These are phyloP conservation scores for Lecanicillium sp. DNA, from an alignment of 2,329 filamentous ascomycete species.

Conservation along the genomic window DNA sequence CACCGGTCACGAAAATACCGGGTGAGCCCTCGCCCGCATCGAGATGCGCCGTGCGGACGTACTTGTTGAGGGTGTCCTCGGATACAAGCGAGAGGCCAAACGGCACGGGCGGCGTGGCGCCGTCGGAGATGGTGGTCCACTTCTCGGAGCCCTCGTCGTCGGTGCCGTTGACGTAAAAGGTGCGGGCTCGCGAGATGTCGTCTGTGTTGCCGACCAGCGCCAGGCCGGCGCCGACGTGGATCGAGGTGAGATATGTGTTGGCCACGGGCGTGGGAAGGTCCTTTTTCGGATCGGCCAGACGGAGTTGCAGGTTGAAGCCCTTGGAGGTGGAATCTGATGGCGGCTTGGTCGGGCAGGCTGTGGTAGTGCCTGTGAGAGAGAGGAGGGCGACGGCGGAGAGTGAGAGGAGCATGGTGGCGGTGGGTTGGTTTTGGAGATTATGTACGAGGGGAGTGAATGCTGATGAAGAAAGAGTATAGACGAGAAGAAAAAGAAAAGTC, in stretches of 20 bases:
- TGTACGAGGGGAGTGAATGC: too few species aligned
- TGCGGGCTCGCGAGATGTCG: conserved; percentile 10
- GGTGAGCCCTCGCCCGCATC: conserved; percentile 20
- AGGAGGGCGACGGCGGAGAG: conserved; percentile 11
- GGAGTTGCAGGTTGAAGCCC: conserved; percentile 27
- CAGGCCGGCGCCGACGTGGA: conserved; percentile 29
- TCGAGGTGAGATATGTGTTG: conserved; percentile 22
- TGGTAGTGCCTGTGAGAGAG: conserved; percentile 1
- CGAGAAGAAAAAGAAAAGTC: too few species aligned
- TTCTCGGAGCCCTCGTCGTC: conserved; percentile 15
- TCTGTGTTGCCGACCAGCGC: conserved; percentile 23
- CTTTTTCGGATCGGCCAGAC: conserved; percentile 25
- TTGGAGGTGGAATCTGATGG: conserved; percentile 6
- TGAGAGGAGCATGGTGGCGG: conserved; percentile 31
- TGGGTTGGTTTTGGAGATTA: conserved; percentile 1
- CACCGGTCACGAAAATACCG: conserved; percentile 18
- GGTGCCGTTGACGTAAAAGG: conserved; percentile 38
- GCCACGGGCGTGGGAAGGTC: conserved; percentile 28
- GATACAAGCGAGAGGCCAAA: conserved; percentile 19
- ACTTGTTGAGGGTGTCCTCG: conserved; percentile 17
- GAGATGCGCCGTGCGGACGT: conserved; percentile 15
- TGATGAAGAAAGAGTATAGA: too few species aligned
- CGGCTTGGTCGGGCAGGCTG: not conserved
- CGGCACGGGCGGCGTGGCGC: conserved; percentile 23
- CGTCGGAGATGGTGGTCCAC: conserved; percentile 26